Percentiles rank a stretch among this genome's conserved stretches.
These are phyloP conservation scores for Venturiaceae sp. DNA, from an alignment of 2,329 filamentous ascomycete species.

Conservation along the genomic window DNA sequence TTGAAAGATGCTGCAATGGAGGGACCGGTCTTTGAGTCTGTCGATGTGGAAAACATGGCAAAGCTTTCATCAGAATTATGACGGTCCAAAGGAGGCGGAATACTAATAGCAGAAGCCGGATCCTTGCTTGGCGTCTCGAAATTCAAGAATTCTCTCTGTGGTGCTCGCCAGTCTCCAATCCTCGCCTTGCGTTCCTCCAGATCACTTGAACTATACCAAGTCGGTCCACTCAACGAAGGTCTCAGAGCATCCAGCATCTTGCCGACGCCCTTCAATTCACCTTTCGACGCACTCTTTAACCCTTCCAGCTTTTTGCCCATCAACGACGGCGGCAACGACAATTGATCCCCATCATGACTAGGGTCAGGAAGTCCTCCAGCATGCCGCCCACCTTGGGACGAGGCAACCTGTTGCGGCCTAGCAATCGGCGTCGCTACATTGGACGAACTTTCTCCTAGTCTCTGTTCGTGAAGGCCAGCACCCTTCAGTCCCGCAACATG, in stretches of 20 bases:
- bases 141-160: constrained; percentile 39
- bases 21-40: constrained; percentile 43
- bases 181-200: constrained; percentile 27
- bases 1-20: constrained; percentile 44
- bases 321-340: constrained; percentile 25
- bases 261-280: not conserved
- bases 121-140: constrained; percentile 33
- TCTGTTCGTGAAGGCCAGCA: not conserved
- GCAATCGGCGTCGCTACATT: constrained; percentile 48
- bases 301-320: constrained; percentile 1
- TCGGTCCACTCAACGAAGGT: constrained; percentile 11
- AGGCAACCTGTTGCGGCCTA: constrained; percentile 22
- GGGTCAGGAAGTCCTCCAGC: constrained; percentile 2
- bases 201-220: constrained; percentile 14
- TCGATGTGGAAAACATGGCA: constrained; percentile 53
- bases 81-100: constrained; percentile 29
- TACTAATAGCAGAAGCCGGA: constrained; percentile 22
- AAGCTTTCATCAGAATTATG: constrained; percentile 54
- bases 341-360: constrained; percentile 17
- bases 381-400: constrained; percentile 10
- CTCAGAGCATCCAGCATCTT: constrained; percentile 20
- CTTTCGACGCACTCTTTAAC: not conserved
- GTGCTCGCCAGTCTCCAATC: constrained; percentile 36
- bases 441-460: constrained; percentile 36
- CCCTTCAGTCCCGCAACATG: not conserved